Base-by-base conservation (phyloP, 345 rosid genomes). In the Boechera stricta region DNA sequence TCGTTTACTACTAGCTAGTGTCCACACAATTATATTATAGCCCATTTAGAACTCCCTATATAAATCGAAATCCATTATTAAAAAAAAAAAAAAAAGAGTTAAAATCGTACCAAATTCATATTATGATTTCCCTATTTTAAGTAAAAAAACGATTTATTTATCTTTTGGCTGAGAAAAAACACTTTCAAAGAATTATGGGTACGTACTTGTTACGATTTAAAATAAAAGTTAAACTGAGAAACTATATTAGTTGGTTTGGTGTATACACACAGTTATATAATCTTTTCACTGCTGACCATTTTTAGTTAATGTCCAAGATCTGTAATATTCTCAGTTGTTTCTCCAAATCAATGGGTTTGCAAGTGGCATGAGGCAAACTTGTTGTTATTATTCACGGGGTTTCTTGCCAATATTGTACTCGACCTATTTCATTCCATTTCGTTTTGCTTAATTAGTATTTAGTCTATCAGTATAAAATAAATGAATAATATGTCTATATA, bases 361-460 rank as follows among this genome's bases (percentile, higher is more conserved):
- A 74, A 65, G 53, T 68, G 47, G 62, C 53, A 26, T 65, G 70
- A 24, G 1, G 32, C 65, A 54, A 29, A 16, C 44, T 80, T 80
- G 80, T 77, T 80, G 47, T 57, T 80, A 78, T 65, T 78, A 52
- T 73, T 81, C 84, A 81, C 81, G 81, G 78, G 77, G 4, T 54
- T 75, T 45, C 35, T 74, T 74, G 58, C 64, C 65, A 64, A 32
- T 74, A 55, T 65, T 45, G 72, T 66, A 45, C 44, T 59, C 66
- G 48, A 66, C 39, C 39, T 7, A 36, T 56, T 31, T 35, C 15
- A 15, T 21, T 7, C 64, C 38, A 32, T 80, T 61, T 51, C 16
- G 42, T 54, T 53, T 71, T 65, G 33, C 36, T 21, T 59, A 29
- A 26, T 16, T 16, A 16, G 16, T 9, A 28, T 9, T 18, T 55